Evolutionary conservation across 352 stramenopile species (phyloP), one percentile per base, ranked within the genome.

Genomic region (Phytophthora kernoviae): DNA sequence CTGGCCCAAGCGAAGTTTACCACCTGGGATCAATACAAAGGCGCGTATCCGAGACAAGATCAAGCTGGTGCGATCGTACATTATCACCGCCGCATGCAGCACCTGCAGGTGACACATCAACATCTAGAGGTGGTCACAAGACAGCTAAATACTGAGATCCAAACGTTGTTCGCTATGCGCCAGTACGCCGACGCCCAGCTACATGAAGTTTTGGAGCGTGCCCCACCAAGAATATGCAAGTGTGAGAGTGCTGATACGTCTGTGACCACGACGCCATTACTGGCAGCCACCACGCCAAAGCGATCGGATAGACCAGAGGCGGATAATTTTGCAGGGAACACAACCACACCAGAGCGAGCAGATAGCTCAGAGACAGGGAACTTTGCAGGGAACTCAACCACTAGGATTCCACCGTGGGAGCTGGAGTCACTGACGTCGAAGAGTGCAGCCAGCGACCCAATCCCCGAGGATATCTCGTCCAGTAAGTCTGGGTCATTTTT

Each of bases 401-500:
- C 18, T 5, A 33, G 22, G 6, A 33, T 17, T 15, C 22, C 41
- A 11, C 27, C 41, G 20, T 47, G 41, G 41, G 41, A 33, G 21
- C 41, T 47, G 41, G 8, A 33, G 21, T 11, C 41, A 22, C 7
- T 47, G 41, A 17, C 2, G 3, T 7, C 41, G 20, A 18, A 47
- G 20, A 47, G 18, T 17, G 12, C 18, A 2, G 21, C 15, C 10
- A 33, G 10, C 32, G 41, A 8, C 4, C 32, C 41, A 21, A 33
- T 4, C 17, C 32, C 41, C 10, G 41, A 32, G 11, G 20, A 47
- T 7, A 17, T 17, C 5, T 17, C 21, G 18, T 33, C 41, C 9
- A 27, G 37, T 11, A 45, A 26, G 5, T 47, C 41, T 21, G 41
- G 41, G 20, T 47, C 41, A 18, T 47, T 47, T 47, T 17, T 45